A percentile compares a stretch with the other conserved stretches of the same genome.
Conservation (phyloP, 2,329 filamentous ascomycete species). For the Xylaria multiplex region DNA sequence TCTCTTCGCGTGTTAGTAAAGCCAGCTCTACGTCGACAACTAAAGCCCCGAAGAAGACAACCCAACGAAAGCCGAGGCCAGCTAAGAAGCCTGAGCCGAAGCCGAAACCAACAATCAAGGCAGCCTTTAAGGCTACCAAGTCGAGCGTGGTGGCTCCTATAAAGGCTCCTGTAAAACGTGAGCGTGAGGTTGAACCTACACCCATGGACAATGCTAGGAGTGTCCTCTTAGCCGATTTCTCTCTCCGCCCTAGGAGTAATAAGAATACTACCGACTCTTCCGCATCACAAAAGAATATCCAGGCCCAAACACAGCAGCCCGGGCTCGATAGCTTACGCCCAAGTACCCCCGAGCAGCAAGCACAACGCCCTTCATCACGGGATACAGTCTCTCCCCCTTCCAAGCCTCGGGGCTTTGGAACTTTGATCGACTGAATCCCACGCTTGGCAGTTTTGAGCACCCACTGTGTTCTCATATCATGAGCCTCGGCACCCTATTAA, state of each 20-base stretch:
- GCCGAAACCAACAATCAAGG: constrained; percentile 46
- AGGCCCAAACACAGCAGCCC: constrained; percentile 28
- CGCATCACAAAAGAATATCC: constrained; percentile 30
- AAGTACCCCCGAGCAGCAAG: constrained; percentile 42
- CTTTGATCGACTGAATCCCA: constrained; percentile 42
- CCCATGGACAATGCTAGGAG: constrained; percentile 27
- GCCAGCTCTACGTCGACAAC: constrained; percentile 41
- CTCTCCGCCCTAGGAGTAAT: constrained; percentile 42
- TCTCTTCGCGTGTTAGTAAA: constrained; percentile 48
- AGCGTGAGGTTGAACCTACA: constrained; percentile 37
- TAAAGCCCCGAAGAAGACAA: constrained; percentile 50
- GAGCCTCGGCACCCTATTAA: not conserved
- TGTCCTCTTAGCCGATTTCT: constrained; percentile 45
- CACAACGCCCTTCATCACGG: constrained; percentile 30
- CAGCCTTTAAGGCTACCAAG: constrained; percentile 47
- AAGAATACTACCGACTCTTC: constrained; percentile 32
- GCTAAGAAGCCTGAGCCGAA: constrained; percentile 58
- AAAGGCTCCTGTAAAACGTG: constrained; percentile 46
- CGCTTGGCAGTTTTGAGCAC: not conserved
- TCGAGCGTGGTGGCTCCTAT: constrained; percentile 29
- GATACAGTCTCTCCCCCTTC: constrained; percentile 47
- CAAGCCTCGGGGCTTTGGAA: constrained; percentile 46
- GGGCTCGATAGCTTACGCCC: constrained; percentile 35
- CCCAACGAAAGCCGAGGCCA: constrained; percentile 52
- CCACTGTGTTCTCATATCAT: not conserved